Evolutionary conservation across 495 filamentous ascomycete species (phyloP), one percentile per base, ranked within the genome.

Genomic region (Penicilliopsis zonata): DNA sequence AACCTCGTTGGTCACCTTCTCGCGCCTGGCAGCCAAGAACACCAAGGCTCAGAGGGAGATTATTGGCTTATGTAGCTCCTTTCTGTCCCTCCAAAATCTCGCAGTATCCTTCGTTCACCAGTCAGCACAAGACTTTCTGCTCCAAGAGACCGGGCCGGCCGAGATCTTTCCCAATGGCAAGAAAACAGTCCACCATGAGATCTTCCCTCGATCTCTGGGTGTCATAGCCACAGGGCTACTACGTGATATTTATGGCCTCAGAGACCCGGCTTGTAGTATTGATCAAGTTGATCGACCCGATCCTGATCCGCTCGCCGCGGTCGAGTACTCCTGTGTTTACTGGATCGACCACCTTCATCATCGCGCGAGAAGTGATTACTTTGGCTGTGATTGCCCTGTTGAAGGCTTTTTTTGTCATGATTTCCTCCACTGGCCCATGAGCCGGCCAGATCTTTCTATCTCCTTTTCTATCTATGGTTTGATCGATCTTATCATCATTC

Each of bases 261-360:
- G 7, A 2, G 3, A 15, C 14, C 35, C 33, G 2, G 41, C 40
- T 0, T 18, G 14, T 29, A 15, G 32, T 1, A 31, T 33, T 9
- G 9, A 24, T 2, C 20, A 36, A 9, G 27, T 42, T 8, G 10
- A 18, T 4, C 4, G 1, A 4, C 30, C 30, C 9, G 26, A 42
- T 3, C 31, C 36, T 12, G 18, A 46, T 26, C 38, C 54, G 29
- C 30, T 50, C 25, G 29, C 39, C 10, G 22, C 38, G 13, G 17
- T 41, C 16, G 21, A 34, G 20, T 57, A 65, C 31, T 34, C 46
- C 24, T 65, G 53, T 41, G 35, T 40, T 8, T 52, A 59, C 39
- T 69, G 59, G 63, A 48, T 64, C 4, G 35, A 56, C 33, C 56
- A 67, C 32, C 42, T 63, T n/a, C n/a, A n/a, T n/a, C n/a, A n/a